Evolutionary conservation across 495 filamentous ascomycete genomes (phyloP).

Genomic region (Penicillium paradoxum): DNA sequence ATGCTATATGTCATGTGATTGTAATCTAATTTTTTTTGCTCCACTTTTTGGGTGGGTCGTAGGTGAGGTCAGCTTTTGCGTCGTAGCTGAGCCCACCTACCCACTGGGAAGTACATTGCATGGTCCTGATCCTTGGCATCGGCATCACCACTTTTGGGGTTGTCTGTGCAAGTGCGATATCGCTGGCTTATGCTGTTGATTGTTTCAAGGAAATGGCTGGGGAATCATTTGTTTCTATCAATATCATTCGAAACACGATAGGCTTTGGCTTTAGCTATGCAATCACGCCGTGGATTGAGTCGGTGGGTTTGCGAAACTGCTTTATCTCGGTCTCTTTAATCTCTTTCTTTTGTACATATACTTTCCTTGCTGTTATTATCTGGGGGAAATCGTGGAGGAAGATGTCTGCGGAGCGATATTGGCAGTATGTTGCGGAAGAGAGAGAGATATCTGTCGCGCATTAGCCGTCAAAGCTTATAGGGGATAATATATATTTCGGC

Average conservation of each 20-base stretch:
- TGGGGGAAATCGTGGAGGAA: not conserved
- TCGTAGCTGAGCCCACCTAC: too few relatives aligned
- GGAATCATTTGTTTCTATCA: slow-evolving; percentile 51
- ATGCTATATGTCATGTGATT: too few relatives aligned
- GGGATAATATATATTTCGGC: not conserved
- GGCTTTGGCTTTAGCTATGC: slow-evolving; percentile 8
- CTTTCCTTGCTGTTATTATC: not conserved
- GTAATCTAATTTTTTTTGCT: too few relatives aligned
- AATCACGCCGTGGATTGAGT: not conserved
- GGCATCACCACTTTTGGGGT: slow-evolving; percentile 10
- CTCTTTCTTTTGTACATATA: not conserved
- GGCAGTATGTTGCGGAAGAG: not conserved
- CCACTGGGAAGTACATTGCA: slow-evolving; percentile 19
- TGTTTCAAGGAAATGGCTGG: slow-evolving; percentile 41
- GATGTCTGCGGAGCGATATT: not conserved
- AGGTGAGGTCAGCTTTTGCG: too few relatives aligned
- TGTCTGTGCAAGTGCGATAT: slow-evolving; percentile 11
- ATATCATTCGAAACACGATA: slow-evolving; percentile 54
- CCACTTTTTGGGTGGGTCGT: too few relatives aligned
- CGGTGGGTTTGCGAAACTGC: not conserved
- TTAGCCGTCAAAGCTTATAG: not conserved
- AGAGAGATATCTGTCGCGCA: not conserved
- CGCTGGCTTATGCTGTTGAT: slow-evolving; percentile 22
- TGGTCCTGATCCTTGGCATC: slow-evolving; percentile 15
- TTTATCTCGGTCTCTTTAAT: not conserved